A percentile compares a stretch with the other conserved stretches of the same genome.
Evolutionary conservation across 2,329 filamentous ascomycete genomes (phyloP).

Genomic region (Parafenestella ontariensis): DNA sequence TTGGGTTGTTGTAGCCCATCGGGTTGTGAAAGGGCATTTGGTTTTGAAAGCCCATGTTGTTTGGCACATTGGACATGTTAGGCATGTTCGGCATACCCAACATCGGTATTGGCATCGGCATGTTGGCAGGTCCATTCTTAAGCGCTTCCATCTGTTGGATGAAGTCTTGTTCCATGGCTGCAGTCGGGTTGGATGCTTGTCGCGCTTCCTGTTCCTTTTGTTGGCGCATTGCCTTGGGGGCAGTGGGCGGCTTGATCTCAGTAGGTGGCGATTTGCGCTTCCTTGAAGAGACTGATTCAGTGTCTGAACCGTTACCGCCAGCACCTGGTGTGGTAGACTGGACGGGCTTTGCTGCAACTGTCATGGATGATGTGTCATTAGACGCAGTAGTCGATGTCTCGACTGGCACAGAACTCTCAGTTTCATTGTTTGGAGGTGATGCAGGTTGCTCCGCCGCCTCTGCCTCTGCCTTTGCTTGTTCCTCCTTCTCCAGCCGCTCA

Average conservation of each 20-base stretch:
- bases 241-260: constrained; percentile 57
- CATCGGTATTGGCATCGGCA: constrained; percentile 24
- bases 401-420: constrained; percentile 29
- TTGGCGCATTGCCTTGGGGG: constrained; percentile 55
- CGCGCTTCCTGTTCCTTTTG: constrained; percentile 44
- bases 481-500: constrained; percentile 52
- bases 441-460: constrained; percentile 35
- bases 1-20: constrained; percentile 12
- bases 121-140: constrained; percentile 49
- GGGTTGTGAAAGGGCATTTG: constrained; percentile 26
- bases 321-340: constrained; percentile 42
- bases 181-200: constrained; percentile 62
- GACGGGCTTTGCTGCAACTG: constrained; percentile 31
- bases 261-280: constrained; percentile 84
- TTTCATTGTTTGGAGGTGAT: constrained; percentile 35
- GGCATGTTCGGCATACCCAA: constrained; percentile 36
- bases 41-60: constrained; percentile 24
- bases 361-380: constrained; percentile 31
- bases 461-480: constrained; percentile 49
- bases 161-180: constrained; percentile 50
- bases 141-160: constrained; percentile 56
- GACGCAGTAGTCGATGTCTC: constrained; percentile 19
- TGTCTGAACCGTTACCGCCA: constrained; percentile 44
- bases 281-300: constrained; percentile 59
- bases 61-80: constrained; percentile 43